Base-by-base conservation (phyloP, 805 yeast genomes). In the Diddensiella transvaalensis region DNA sequence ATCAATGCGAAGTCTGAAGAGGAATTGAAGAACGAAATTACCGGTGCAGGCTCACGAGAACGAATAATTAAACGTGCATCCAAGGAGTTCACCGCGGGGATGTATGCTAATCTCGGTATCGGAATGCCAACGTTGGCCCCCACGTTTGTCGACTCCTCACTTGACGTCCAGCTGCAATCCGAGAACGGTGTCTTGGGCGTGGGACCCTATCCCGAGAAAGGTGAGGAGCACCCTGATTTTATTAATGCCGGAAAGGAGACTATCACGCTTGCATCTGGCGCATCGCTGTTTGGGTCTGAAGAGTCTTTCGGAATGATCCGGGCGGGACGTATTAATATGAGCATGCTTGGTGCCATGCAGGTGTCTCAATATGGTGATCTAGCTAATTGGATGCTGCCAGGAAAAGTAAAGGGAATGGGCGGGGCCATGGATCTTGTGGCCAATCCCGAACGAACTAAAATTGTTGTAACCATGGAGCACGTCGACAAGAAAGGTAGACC, bases 381-480 rank as follows among this genome's bases (percentile, higher is more conserved):
- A 40, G 76, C 76, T 23, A 72, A 72, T 54, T 72, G 76, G 75
- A 74, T 72, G 22, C 59, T 72, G 15, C 76, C 76, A 2, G 75
- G 75, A 6, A 59, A 65, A 53, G 69, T 72, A 24, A 72, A 69
- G 54, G 76, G 76, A 19, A 72, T 72, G 75, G 76, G 76, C 13
- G 76, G 76, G n/a, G 76, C 76, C 8, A 72, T 72, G 76, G 76
- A 72, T 56, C 61, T 72, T 32, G 76, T 72, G 13, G 67, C 73
- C 15, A 72, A 72, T 51, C 74, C 75, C 13, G 56, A 59, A 22
- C 53, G 60, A 19, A 72, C 75, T 2, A 61, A 63, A 46, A 75
- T 72, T 15, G 70, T 72, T 18, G 72, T 71, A 10, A 62, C 72
- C 47, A 71, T 68, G 71, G 76, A 72, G 51, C 75, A 72, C 48